phyloP scores from a whole-genome alignment of 2,329 filamentous ascomycete genomes.

The Biscogniauxia marginata region DNA sequence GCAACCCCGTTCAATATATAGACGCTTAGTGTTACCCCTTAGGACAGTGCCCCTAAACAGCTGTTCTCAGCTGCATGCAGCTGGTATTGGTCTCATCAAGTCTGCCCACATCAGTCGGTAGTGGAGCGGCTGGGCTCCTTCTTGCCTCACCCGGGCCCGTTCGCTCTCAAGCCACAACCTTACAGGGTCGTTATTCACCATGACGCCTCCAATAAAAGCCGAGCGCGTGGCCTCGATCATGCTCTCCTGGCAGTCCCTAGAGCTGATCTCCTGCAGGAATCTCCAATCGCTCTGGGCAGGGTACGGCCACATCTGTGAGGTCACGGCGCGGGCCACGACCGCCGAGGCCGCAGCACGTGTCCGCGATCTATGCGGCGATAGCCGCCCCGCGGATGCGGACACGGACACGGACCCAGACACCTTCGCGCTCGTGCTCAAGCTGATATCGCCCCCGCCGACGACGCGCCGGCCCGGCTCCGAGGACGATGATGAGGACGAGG shows the following conservation, averaged over 20 bases:
- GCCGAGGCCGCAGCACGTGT: constrained; percentile 13
- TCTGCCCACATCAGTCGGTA: background rate
- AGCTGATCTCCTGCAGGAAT: constrained; percentile 38
- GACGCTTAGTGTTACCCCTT: too few relatives aligned
- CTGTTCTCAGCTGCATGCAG: background rate
- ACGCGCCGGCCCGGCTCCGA: constrained; percentile 10
- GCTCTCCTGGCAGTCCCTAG: constrained; percentile 39
- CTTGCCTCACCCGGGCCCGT: too few relatives aligned
- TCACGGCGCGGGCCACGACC: constrained; percentile 42
- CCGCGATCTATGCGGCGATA: constrained; percentile 5
- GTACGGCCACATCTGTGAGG: constrained; percentile 55
- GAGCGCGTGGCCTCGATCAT: constrained; percentile 39
- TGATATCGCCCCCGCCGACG: constrained; percentile 52
- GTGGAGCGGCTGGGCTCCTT: too few relatives aligned
- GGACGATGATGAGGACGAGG: constrained; percentile 47
- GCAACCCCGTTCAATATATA: too few relatives aligned
- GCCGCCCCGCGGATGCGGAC: constrained; percentile 4
- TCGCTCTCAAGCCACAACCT: too few relatives aligned
- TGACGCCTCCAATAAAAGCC: constrained; percentile 20
- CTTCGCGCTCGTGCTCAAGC: constrained; percentile 54
- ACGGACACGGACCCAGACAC: constrained; percentile 22
- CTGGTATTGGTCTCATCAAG: background rate
- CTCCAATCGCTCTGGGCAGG: constrained; percentile 51
- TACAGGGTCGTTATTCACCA: constrained; percentile 1
- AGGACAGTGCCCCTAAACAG: background rate